Percentiles rank a stretch among this genome's conserved stretches.
These are phyloP conservation scores for Pythium utonaiense DNA, from an alignment of 352 stramenopile genomes.

Conservation along the genomic window DNA sequence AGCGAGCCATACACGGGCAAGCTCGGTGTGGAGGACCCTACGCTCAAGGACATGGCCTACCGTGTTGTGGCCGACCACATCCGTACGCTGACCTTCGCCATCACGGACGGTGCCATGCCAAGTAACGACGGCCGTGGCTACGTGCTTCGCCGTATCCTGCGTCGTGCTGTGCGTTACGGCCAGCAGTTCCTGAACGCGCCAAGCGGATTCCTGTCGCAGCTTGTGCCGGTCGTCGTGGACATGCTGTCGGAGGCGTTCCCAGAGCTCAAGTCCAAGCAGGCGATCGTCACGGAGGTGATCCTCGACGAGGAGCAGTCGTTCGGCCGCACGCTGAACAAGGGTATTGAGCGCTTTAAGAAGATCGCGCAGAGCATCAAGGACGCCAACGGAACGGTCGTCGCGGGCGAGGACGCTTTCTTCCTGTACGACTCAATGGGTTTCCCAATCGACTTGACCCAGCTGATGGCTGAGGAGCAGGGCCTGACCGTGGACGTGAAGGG, in stretches of 20 bases:
- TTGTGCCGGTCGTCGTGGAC: constrained; percentile 93
- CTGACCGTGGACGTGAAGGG: constrained; percentile 93
- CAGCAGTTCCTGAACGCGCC: constrained; percentile 96
- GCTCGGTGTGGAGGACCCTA: constrained; percentile 89
- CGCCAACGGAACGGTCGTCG: constrained; percentile 72
- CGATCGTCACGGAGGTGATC: constrained; percentile 92
- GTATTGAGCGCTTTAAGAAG: constrained; percentile 87
- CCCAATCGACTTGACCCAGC: constrained; percentile 97
- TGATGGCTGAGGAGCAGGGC: constrained; percentile 95
- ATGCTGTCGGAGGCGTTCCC: constrained; percentile 95
- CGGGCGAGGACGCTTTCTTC: constrained; percentile 96
- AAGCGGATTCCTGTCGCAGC: constrained; percentile 93
- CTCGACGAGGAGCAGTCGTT: constrained; percentile 97
- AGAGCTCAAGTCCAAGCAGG: constrained; percentile 92
- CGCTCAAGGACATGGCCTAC: constrained; percentile 87
- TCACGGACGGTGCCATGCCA: constrained; percentile 96
- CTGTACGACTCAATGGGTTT: constrained; percentile 99
- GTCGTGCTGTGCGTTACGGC: constrained; percentile 96
- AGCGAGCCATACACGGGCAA: constrained; percentile 77
- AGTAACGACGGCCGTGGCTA: constrained; percentile 98
- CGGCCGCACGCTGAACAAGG: constrained; percentile 93
- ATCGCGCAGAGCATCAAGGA: constrained; percentile 75
- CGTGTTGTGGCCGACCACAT: constrained; percentile 98
- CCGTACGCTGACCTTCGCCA: constrained; percentile 96
- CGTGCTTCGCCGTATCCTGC: constrained; percentile 97